These are phyloP conservation scores for Beauveria asiatica DNA, from an alignment of 2,329 filamentous ascomycete species.

Conservation along the genomic window DNA sequence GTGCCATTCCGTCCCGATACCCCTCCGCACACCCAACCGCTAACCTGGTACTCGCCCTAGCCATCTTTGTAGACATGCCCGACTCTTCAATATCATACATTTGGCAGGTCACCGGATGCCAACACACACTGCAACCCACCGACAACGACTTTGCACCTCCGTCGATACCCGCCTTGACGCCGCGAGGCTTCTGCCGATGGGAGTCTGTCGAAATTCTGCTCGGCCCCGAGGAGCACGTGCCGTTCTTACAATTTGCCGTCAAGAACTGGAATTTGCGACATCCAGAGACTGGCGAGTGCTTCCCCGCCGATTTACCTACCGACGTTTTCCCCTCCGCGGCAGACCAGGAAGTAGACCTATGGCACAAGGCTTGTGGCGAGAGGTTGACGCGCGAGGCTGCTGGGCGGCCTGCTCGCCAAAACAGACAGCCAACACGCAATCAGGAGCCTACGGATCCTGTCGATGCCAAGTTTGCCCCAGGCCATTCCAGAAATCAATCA, in stretches of 20 bases:
- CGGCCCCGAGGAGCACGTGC: constrained; percentile 79
- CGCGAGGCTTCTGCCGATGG: constrained; percentile 84
- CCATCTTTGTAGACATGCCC: constrained; percentile 70
- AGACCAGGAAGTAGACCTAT: constrained; percentile 72
- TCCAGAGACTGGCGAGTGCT: constrained; percentile 61
- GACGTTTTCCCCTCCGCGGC: constrained; percentile 62
- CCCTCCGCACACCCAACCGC: not conserved
- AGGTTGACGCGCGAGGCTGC: constrained; percentile 56
- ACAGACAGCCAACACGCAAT: constrained; percentile 14
- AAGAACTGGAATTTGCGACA: constrained; percentile 67
- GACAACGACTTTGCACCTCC: constrained; percentile 66
- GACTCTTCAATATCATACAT: constrained; percentile 76
- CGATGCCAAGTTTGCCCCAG: constrained; percentile 30
- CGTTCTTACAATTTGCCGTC: constrained; percentile 73
- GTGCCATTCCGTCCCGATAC: constrained; percentile 14
- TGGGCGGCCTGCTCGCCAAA: constrained; percentile 23
- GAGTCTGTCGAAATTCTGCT: constrained; percentile 85
- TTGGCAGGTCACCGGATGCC: constrained; percentile 84
- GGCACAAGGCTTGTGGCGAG: constrained; percentile 73
- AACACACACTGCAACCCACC: constrained; percentile 68
- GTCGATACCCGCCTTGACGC: constrained; percentile 72
- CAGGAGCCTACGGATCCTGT: constrained; percentile 21
- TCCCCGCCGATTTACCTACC: constrained; percentile 50
- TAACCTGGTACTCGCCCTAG: constrained; percentile 24
- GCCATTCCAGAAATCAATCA: constrained; percentile 25